Percentiles rank a stretch among this genome's conserved stretches.
These are phyloP conservation scores for Clitopilus hobsonii DNA, from an alignment of 768 basidiomycete genomes.

Conservation along the genomic window DNA sequence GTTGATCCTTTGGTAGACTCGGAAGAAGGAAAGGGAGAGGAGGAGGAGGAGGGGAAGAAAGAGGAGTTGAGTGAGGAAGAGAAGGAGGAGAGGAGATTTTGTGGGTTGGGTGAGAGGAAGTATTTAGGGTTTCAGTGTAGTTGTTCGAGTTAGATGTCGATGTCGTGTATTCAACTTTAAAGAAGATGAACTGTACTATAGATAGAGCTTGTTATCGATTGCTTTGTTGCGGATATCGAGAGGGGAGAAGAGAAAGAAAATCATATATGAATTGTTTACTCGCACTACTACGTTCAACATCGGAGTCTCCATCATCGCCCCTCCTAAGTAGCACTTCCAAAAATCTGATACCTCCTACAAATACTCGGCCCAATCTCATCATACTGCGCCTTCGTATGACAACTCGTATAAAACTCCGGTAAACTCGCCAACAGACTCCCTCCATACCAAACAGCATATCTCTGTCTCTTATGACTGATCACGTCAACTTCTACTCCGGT, in stretches of 20 bases:
- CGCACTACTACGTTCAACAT: too few species aligned
- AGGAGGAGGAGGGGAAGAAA: constrained; percentile 42
- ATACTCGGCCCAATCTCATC: constrained; percentile 92
- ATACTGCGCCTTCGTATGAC: constrained; percentile 93
- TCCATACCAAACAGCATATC: constrained; percentile 97
- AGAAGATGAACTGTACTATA: background rate
- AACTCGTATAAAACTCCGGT: constrained; percentile 94
- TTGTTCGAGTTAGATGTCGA: constrained; percentile 66
- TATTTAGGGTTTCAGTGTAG: constrained; percentile 93
- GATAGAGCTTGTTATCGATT: too few species aligned
- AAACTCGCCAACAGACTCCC: constrained; percentile 92
- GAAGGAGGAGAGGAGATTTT: constrained; percentile 69
- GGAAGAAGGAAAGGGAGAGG: constrained; percentile 85
- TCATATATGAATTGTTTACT: too few species aligned
- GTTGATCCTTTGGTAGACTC: constrained; percentile 34
- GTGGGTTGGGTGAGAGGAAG: constrained; percentile 68
- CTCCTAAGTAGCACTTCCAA: constrained; percentile 78
- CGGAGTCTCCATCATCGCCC: too few species aligned
- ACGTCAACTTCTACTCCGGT: constrained; percentile 98
- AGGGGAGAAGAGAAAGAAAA: too few species aligned
- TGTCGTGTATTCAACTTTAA: background rate
- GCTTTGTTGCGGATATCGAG: too few species aligned
- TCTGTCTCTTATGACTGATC: constrained; percentile 96
- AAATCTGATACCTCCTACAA: constrained; percentile 89
- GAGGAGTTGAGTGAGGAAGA: constrained; percentile 51